Evolutionary conservation across 352 stramenopile genomes (phyloP).

Genomic region (Phytophthora sp.): DNA sequence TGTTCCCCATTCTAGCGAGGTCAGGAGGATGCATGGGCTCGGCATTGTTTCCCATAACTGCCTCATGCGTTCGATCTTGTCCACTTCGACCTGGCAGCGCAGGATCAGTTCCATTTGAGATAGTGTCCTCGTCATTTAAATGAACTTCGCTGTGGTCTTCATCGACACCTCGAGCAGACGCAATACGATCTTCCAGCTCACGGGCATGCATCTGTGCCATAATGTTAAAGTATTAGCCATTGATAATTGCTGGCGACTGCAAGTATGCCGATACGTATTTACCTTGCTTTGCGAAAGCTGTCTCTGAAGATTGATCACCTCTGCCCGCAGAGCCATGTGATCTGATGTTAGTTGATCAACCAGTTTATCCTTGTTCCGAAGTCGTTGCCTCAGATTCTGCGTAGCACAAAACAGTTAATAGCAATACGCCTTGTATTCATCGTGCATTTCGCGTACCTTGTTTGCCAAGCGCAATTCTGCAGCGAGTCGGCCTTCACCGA

Average conservation of each 20-base stretch:
- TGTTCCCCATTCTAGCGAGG: too few species aligned
- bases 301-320: conserved; percentile 66
- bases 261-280: conserved; percentile 13
- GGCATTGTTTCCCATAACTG: too few species aligned
- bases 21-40: too few species aligned
- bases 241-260: too few species aligned
- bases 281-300: conserved; percentile 73
- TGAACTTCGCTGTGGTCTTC: conserved; percentile 3
- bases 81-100: conserved; percentile 12
- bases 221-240: too few species aligned
- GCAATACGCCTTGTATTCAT: background rate
- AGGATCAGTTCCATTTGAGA: conserved; percentile 14
- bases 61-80: conserved; percentile 16
- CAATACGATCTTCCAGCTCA: conserved; percentile 40
- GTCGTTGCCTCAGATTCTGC: conserved; percentile 80
- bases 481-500: conserved; percentile 82
- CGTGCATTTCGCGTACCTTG: conserved; percentile 55
- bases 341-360: conserved; percentile 84
- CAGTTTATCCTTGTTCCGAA: conserved; percentile 86
- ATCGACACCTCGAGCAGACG: background rate
- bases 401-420: conserved; percentile 8
- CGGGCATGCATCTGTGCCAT: conserved; percentile 36
- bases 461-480: conserved; percentile 84
- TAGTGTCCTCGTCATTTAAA: conserved; percentile 15
- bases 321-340: conserved; percentile 57